Evolutionary conservation across 805 yeast genomes (phyloP).

Genomic region (Candida xiaguanensis): DNA sequence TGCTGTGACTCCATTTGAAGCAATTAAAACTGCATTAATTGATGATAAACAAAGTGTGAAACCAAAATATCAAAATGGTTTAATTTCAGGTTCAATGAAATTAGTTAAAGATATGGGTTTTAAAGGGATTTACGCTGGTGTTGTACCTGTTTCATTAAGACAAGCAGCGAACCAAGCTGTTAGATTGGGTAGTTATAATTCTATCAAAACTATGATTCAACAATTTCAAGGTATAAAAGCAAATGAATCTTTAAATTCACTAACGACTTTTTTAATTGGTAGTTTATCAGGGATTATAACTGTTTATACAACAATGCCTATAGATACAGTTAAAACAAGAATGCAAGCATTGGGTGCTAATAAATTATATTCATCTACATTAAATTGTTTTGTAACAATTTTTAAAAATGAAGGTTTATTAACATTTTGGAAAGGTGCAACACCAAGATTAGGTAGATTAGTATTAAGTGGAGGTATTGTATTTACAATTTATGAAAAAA

Average conservation of each 20-base stretch:
- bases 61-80: slow-evolving; percentile 73
- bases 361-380: slow-evolving; percentile 64
- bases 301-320: slow-evolving; percentile 92
- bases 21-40: slow-evolving; percentile 91
- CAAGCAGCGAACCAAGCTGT: slow-evolving; percentile 97
- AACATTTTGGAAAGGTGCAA: slow-evolving; percentile 97
- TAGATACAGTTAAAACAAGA: slow-evolving; percentile 92
- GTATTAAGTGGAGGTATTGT: slow-evolving; percentile 95
- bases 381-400: slow-evolving; percentile 77
- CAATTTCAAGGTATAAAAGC: slow-evolving; percentile 64
- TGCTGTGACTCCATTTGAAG: slow-evolving; percentile 96
- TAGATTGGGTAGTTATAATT: slow-evolving; percentile 86
- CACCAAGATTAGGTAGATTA: slow-evolving; percentile 91
- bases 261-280: slow-evolving; percentile 82
- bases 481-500: slow-evolving; percentile 91
- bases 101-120: slow-evolving; percentile 76
- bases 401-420: slow-evolving; percentile 83
- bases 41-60: slow-evolving; percentile 79
- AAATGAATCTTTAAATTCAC: slow-evolving; percentile 69
- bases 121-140: slow-evolving; percentile 81
- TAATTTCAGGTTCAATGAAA: slow-evolving; percentile 58
- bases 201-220: slow-evolving; percentile 77
- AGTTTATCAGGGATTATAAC: slow-evolving; percentile 87
- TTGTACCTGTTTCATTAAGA: slow-evolving; percentile 88
- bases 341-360: slow-evolving; percentile 91